Base-by-base conservation (phyloP, 106 monocot species). In the Chionographis japonica region DNA sequence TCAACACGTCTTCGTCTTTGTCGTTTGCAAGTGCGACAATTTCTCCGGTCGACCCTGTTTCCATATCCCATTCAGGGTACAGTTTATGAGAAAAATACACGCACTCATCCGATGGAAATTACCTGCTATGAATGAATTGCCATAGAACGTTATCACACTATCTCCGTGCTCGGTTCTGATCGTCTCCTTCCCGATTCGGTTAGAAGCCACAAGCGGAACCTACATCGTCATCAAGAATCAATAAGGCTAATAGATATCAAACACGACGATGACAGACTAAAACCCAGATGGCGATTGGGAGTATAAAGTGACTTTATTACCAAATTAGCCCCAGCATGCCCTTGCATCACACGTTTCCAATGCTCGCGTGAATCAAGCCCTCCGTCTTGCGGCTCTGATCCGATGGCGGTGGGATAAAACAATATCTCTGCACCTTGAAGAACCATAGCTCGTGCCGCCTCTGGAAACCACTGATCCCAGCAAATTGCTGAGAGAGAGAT, bases 391-490 rank as follows among this genome's bases (percentile, higher is more conserved):
- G 95, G 95, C 81, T 95, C 95, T 35, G 95, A 92, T 67, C 92
- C 95, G 69, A 97, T 97, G 38, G 95, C 95, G 52, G 95, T 92
- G 6, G 95, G 95, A 63, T 97, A 97, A 11, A 97, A 67, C 57
- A 97, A 73, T 70, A 97, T 76, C 58, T 97, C 92, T 9, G 95
- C 95, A 56, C 95, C 95, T 72, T 97, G 88, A 78, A 97, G 86
- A 72, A 67, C 95, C 95, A 97, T 86, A 50, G 85, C 86, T 52
- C 95, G 60, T 67, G 95, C 95, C 58, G 81, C 86, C 65, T 95
- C 95, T 16, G 95, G 95, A 73, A 95, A 95, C 95, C 95, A 95
- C 51, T 95, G 95, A 77, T 95, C 95, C 95, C 95, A 95, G 53
- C 95, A 95, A 71, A 95, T 95, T 62, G 84, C 91, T 91, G 62